Base-by-base conservation (phyloP, 2,329 filamentous ascomycete genomes). In the Coleophoma cylindrospora region DNA sequence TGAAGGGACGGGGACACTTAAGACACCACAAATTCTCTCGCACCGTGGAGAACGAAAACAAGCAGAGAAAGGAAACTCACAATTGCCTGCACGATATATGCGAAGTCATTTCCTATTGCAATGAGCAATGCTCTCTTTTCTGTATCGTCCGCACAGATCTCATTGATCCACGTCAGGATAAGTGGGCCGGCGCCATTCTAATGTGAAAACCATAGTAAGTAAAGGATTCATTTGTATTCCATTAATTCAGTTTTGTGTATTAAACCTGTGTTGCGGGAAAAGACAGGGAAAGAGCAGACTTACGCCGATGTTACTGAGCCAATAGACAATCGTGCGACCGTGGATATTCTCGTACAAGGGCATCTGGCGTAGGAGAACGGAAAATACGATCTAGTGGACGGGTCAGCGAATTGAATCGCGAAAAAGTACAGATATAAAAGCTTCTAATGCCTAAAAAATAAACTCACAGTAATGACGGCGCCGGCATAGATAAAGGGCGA, bases 401-500 rank as follows among this genome's bases (percentile, higher is more conserved):
- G 40, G 11, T 50, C 40, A 40, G 40, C 43, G 4, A 49, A 33
- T 14, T n/a, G 37, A 6, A 9, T 36, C 17, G 34, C 5, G 14
- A 33, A 8, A 40, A 43, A 9, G 12, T 37, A 11, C 14, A 14
- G 22, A 12, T 27, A 34, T 14, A 14, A 17, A 32, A 11, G 11
- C 9, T 40, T 14, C n/a, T 10, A 10, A 27, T 2, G 27, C 27
- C 4, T 5, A 10, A 27, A 6, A 5, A 19, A 27, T 12, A 34
- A 37, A 57, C 64, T 48, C 49, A 69, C 66, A 3, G 58, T 66
- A 21, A 68, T 62, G 10, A 66, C 51, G 9, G 69, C 68, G 4
- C 69, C 69, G 1, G 55, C 40, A 15, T 70, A 64, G 21, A 71
- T 68, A 49, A 71, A 71, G 3, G 68, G 69, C 63, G 64, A 70